These are phyloP conservation scores for Xylaria hypoxylon DNA, from an alignment of 2,329 filamentous ascomycete genomes.

Conservation along the genomic window DNA sequence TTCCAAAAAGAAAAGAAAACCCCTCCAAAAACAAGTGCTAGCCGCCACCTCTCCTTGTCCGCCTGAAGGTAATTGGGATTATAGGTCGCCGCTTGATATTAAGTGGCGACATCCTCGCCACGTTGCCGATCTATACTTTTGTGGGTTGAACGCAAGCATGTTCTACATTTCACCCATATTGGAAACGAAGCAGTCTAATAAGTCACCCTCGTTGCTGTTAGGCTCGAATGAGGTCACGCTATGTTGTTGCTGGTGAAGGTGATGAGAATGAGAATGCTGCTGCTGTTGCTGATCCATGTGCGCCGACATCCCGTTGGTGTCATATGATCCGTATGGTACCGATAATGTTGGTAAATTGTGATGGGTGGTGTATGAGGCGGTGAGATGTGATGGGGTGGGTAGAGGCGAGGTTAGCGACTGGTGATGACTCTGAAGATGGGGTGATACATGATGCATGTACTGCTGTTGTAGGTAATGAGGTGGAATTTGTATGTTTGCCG, in stretches of 20 bases:
- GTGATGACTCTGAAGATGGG: conserved; percentile 35
- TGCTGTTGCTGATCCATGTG: conserved; percentile 32
- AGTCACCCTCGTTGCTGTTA: conserved; percentile 22
- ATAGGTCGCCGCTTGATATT: neutral
- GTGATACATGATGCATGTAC: conserved; percentile 35
- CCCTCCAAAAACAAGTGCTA: neutral
- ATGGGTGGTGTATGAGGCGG: conserved; percentile 28
- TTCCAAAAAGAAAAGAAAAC: neutral
- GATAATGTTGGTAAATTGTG: conserved; percentile 30
- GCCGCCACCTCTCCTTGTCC: neutral
- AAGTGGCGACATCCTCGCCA: neutral
- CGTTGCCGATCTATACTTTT: neutral
- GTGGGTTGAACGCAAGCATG: neutral
- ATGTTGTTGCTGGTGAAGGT: conserved; percentile 16
- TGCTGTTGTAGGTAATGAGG: conserved; percentile 35
- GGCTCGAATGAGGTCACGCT: conserved; percentile 24
- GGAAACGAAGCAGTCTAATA: conserved; percentile 38
- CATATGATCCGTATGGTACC: conserved; percentile 30
- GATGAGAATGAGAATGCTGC: conserved; percentile 1
- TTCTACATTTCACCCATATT: conserved; percentile 37
- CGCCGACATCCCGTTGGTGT: conserved; percentile 23
- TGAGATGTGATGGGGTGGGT: conserved; percentile 33
- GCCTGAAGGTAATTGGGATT: neutral
- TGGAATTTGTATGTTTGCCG: conserved; percentile 31
- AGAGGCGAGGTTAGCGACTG: conserved; percentile 30